Evolutionary conservation across 2,329 filamentous ascomycete species (phyloP).

Genomic region (Metarhizium sp.): DNA sequence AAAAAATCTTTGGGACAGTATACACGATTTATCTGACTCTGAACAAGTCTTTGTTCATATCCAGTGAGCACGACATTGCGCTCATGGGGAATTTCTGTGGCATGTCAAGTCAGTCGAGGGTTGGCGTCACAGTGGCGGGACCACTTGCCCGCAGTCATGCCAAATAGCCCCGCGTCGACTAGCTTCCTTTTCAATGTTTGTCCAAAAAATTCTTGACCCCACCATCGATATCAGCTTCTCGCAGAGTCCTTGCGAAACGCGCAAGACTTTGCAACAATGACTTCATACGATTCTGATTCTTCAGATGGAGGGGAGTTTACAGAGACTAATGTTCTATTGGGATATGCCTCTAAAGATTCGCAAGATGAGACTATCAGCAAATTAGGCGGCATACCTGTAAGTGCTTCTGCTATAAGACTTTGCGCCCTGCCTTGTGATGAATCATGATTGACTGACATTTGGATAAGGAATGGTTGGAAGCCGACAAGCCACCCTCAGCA

Average conservation of each 20-base stretch:
- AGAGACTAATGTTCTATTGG: slow-evolving; percentile 81
- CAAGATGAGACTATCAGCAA: slow-evolving; percentile 80
- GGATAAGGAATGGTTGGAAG: slow-evolving; percentile 71
- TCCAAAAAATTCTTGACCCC: slow-evolving; percentile 31
- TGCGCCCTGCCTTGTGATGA: not conserved
- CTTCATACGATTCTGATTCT: slow-evolving; percentile 80
- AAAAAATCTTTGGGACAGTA: slow-evolving; percentile 21
- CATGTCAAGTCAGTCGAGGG: not conserved
- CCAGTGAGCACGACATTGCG: too few species aligned
- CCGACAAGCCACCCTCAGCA: slow-evolving; percentile 61
- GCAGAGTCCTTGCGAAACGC: not conserved
- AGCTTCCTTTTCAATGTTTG: not conserved
- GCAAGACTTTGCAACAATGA: slow-evolving; percentile 37
- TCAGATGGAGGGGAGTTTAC: slow-evolving; percentile 60
- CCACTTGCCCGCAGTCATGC: not conserved
- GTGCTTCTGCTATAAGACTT: slow-evolving; percentile 16
- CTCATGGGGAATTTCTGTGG: too few species aligned
- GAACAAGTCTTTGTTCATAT: too few species aligned
- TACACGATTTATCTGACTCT: not conserved
- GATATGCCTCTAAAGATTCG: slow-evolving; percentile 74
- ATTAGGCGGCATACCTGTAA: slow-evolving; percentile 77
- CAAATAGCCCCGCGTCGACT: slow-evolving; percentile 20
- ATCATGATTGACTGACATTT: not conserved
- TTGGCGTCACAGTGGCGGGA: not conserved
- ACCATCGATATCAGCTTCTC: slow-evolving; percentile 13